A percentile compares a stretch with the other conserved stretches of the same genome.
Conservation (phyloP, 2,329 filamentous ascomycete species). For the Nemania sp. region DNA sequence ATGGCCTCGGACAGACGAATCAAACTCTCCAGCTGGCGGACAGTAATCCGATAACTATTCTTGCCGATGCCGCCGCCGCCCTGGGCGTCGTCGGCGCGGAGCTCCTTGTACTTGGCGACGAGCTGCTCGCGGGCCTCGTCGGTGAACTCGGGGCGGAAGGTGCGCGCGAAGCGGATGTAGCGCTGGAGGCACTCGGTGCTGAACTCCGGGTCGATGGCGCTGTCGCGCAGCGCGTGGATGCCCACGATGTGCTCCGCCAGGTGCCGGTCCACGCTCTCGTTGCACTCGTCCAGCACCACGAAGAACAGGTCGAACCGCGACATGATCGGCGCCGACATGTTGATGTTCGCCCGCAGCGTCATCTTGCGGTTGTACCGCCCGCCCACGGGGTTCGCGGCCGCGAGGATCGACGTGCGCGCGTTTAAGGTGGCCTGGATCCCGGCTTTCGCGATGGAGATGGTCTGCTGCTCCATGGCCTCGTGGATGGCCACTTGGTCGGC, state of each 20-base stretch:
- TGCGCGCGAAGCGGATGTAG: conserved; percentile 94
- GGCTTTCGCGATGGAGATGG: conserved; percentile 97
- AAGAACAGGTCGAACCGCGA: conserved; percentile 99
- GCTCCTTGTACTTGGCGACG: conserved; percentile 93
- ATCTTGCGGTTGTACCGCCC: conserved; percentile 97
- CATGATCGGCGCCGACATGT: conserved; percentile 99
- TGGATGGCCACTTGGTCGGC: conserved; percentile 97
- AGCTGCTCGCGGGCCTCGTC: conserved; percentile 82
- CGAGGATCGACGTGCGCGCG: conserved; percentile 90
- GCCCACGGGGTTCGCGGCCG: conserved; percentile 92
- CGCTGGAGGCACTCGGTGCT: conserved; percentile 95
- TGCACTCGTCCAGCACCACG: conserved; percentile 94
- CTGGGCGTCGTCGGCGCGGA: conserved; percentile 89
- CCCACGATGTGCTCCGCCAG: conserved; percentile 93
- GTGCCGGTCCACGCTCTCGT: conserved; percentile 86
- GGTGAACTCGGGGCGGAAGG: conserved; percentile 91
- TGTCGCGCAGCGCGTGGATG: conserved; percentile 90
- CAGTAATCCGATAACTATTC: conserved; percentile 97
- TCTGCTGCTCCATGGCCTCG: conserved; percentile 99
- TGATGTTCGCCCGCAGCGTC: conserved; percentile 91
- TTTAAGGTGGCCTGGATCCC: conserved; percentile 98
- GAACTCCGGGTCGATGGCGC: conserved; percentile 88
- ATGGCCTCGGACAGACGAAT: conserved; percentile 97
- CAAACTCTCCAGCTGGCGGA: conserved; percentile 92
- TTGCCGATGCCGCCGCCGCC: conserved; percentile 91